Evolutionary conservation across 805 yeast species (phyloP), one percentile per base, ranked within the genome.

Genomic region (Sugiyamaella marilandica): DNA sequence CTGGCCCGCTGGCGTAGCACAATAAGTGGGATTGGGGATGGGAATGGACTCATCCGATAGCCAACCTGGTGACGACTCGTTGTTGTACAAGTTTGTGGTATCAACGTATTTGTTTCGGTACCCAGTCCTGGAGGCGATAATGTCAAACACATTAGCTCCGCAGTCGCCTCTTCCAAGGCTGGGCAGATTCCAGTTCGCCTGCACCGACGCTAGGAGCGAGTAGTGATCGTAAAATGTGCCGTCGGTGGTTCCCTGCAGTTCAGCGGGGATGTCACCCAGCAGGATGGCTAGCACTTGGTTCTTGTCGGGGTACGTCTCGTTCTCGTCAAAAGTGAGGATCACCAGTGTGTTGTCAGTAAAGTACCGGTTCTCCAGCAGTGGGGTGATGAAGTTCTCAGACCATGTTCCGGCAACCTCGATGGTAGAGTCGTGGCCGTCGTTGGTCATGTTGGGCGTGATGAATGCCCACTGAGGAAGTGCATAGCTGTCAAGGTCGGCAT

Each of bases 361-460:
- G 70, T 75, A 74, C 29, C 65, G 62, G 69, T 76, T 75, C 56
- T 66, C 57, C 61, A 74, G 65, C 57, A 75, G 62, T 43, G 80
- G 80, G 50, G 64, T 67, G 51, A 78, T 61, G 70, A 76, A 77
- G 52, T 65, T 55, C 51, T 70, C 71, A 35, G 76, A 60, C 82
- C 82, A 78, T 49, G 59, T 54, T 37, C 78, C 77, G 19, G 81
- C 74, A 47, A 72, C 69, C 51, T 69, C 70, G 51, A 78, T 72
- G 59, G 70, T 75, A 41, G 76, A 59, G 65, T 75, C 79, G 56
- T 78, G 79, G 45, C 80, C 82, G 62, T 78, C 81, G 65, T 76
- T 70, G 54, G 78, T 67, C 76, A 76, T 73, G 68, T 78, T 77
- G 53, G 82, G 82, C 41, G 81, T 78, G 63, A 78, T 71, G 69